Evolutionary conservation across 805 yeast genomes (phyloP).

Genomic region (Brettanomyces custersianus): DNA sequence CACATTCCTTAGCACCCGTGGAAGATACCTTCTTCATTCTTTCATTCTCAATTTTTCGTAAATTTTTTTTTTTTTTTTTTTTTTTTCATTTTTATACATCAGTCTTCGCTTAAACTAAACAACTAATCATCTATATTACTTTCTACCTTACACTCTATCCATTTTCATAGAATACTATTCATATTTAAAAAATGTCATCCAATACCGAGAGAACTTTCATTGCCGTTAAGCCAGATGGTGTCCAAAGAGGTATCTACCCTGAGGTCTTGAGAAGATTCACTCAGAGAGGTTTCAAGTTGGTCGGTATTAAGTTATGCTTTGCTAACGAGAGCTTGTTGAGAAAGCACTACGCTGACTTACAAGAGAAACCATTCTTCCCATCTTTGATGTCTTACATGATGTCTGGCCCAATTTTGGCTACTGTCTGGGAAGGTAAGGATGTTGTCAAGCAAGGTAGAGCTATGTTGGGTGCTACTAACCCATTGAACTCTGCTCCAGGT

Average conservation of each 20-base stretch:
- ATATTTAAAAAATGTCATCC: conserved; percentile 34
- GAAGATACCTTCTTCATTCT: too few relatives aligned
- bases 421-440: conserved; percentile 99
- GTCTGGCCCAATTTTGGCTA: conserved; percentile 97
- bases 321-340: conserved; percentile 85
- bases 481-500: conserved; percentile 95
- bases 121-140: neutral
- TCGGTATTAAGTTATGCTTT: conserved; percentile 82
- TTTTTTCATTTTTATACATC: neutral
- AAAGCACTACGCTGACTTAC: conserved; percentile 93
- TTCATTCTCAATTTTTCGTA: neutral
- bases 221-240: conserved; percentile 98
- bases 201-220: conserved; percentile 81
- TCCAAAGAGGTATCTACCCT: conserved; percentile 95
- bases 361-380: conserved; percentile 96
- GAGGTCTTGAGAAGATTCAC: conserved; percentile 89
- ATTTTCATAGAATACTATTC: conserved; percentile 1
- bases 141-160: conserved; percentile 1
- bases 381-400: conserved; percentile 91
- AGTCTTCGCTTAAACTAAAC: neutral
- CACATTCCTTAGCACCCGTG: too few relatives aligned
- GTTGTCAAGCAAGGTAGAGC: conserved; percentile 98
- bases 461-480: conserved; percentile 98
- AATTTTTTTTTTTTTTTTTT: neutral
- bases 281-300: conserved; percentile 95